Conservation (phyloP, 2,329 filamentous ascomycete species). For the Penicillium sp. region DNA sequence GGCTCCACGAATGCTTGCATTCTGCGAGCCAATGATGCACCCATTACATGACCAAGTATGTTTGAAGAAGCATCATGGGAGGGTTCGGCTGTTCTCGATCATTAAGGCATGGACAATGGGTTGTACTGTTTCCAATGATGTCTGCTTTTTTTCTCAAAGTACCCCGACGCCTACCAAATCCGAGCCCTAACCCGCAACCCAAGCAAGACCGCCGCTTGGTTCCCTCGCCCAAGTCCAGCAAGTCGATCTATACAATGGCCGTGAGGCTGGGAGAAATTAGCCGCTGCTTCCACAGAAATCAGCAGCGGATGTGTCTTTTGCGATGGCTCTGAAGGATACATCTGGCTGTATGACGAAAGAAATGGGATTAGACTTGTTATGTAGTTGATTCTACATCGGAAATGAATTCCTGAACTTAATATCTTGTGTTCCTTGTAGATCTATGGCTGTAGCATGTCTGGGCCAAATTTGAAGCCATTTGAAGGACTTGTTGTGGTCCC, state of each 20-base stretch:
- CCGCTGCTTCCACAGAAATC: conserved; percentile 1
- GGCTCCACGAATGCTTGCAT: too few species aligned
- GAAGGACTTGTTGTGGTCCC: too few species aligned
- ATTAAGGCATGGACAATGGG: too few species aligned
- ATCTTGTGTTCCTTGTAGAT: neutral
- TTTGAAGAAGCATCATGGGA: too few species aligned
- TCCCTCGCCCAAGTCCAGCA: conserved; percentile 23
- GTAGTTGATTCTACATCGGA: conserved; percentile 9
- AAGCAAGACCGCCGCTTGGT: conserved; percentile 27
- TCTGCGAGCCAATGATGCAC: too few species aligned
- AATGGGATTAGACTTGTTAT: conserved; percentile 10
- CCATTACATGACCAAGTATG: too few species aligned
- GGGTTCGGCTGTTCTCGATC: too few species aligned
- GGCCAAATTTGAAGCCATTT: too few species aligned
- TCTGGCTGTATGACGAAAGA: conserved; percentile 3
- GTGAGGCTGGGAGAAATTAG: conserved; percentile 3
- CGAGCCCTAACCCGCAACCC: conserved; percentile 54
- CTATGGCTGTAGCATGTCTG: too few species aligned
- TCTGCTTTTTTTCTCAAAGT: conserved; percentile 9
- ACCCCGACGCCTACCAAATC: conserved; percentile 50
- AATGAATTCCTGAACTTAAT: conserved; percentile 5
- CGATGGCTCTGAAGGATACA: too few species aligned
- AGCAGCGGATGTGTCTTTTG: too few species aligned
- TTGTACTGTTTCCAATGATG: too few species aligned
- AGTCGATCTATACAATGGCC: conserved; percentile 22